Conservation (phyloP, 345 rosid species). For the Populus tremula region DNA sequence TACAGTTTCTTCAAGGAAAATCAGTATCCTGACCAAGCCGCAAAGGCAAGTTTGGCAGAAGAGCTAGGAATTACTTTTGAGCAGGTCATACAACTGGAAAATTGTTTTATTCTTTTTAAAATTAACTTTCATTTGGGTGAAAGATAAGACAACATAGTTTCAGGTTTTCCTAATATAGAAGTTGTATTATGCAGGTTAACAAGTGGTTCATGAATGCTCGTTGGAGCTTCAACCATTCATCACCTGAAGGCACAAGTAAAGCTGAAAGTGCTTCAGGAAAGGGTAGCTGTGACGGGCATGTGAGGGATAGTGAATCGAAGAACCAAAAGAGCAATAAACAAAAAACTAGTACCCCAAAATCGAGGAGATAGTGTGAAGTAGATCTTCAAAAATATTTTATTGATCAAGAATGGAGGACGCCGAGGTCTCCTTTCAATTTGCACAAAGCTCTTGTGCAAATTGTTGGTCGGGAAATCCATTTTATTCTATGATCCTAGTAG, state of each 20-base stretch:
- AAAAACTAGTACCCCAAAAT: background rate
- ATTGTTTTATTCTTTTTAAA: background rate
- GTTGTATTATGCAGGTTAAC: slow-evolving; percentile 45
- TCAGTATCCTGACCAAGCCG: slow-evolving; percentile 64
- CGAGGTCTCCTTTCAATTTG: background rate
- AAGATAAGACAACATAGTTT: background rate
- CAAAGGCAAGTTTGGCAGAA: slow-evolving; percentile 54
- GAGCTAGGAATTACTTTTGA: slow-evolving; percentile 57
- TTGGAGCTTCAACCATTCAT: slow-evolving; percentile 54
- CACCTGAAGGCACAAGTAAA: slow-evolving; percentile 18
- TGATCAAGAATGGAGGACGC: background rate
- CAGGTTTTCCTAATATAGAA: background rate
- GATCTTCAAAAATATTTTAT: background rate
- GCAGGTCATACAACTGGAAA: slow-evolving; percentile 47
- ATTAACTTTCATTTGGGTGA: background rate
- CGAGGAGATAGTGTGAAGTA: slow-evolving; percentile 13
- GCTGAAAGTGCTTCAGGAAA: slow-evolving; percentile 24
- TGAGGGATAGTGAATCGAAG: background rate
- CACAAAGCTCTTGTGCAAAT: slow-evolving; percentile 16
- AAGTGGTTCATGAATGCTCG: slow-evolving; percentile 88
- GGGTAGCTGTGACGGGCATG: slow-evolving; percentile 16
- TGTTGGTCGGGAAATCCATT: slow-evolving; percentile 2
- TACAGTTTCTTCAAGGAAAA: slow-evolving; percentile 51
- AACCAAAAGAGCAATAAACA: background rate
- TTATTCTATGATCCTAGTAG: background rate